Evolutionary conservation across 805 yeast genomes (phyloP).

Genomic region (Yamadazyma scolyti): DNA sequence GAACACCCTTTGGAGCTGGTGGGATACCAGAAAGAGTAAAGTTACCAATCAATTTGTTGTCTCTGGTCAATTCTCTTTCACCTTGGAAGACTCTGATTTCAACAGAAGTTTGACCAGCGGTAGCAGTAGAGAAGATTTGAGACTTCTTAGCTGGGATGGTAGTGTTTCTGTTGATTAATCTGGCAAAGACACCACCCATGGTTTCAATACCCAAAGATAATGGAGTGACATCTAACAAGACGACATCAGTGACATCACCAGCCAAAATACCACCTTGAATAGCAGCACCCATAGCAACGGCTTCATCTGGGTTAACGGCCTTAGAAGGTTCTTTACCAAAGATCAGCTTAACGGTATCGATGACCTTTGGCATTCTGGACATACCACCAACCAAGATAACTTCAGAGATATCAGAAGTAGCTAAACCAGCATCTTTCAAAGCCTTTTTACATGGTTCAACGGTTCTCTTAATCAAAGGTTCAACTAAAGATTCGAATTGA

Average conservation of each 20-base stretch:
- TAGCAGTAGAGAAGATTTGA: constrained; percentile 94
- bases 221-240: constrained; percentile 85
- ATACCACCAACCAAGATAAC: constrained; percentile 87
- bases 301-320: constrained; percentile 93
- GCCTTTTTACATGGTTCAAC: constrained; percentile 78
- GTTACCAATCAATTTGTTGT: constrained; percentile 96
- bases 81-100: constrained; percentile 99
- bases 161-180: constrained; percentile 88
- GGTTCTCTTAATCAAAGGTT: constrained; percentile 67
- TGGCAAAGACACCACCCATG: constrained; percentile 95
- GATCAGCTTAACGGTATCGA: constrained; percentile 68
- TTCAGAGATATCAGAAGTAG: constrained; percentile 66
- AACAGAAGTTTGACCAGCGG: constrained; percentile 94
- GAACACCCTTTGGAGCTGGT: constrained; percentile 93
- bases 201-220: constrained; percentile 95
- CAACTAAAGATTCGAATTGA: constrained; percentile 64
- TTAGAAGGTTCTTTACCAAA: constrained; percentile 84
- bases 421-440: constrained; percentile 71
- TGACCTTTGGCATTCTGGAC: constrained; percentile 89
- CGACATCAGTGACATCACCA: constrained; percentile 91
- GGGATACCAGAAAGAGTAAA: constrained; percentile 93
- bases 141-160: constrained; percentile 96
- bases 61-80: constrained; percentile 97
- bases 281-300: constrained; percentile 95
- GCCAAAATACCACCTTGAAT: constrained; percentile 96